phyloP scores from a whole-genome alignment of 768 basidiomycete species.

The Rhodotorula babjevae region DNA sequence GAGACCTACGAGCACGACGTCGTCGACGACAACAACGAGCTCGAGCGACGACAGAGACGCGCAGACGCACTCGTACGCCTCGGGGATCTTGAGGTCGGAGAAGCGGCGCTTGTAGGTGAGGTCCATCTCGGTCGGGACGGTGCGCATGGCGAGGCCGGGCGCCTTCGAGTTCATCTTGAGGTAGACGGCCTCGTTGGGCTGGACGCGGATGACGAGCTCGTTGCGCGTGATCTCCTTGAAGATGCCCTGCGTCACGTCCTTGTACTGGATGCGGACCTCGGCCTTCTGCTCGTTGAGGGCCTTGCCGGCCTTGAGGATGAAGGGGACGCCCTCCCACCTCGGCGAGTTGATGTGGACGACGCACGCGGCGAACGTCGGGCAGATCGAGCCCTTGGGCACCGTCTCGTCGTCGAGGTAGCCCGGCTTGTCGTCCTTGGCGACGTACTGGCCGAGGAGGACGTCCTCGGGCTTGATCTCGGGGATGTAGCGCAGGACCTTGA shows the following conservation, averaged over 20 bases:
- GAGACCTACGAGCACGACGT: neutral
- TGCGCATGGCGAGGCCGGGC: conserved; percentile 82
- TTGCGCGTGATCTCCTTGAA: conserved; percentile 95
- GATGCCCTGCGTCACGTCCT: conserved; percentile 92
- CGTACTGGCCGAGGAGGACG: conserved; percentile 90
- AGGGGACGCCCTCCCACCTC: conserved; percentile 97
- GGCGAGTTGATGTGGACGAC: conserved; percentile 90
- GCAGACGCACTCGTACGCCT: conserved; percentile 64
- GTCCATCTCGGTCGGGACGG: conserved; percentile 95
- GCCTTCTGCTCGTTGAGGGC: conserved; percentile 98
- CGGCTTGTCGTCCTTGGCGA: conserved; percentile 68
- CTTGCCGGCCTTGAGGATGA: conserved; percentile 97
- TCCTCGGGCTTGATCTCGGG: conserved; percentile 71
- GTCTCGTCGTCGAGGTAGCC: conserved; percentile 98
- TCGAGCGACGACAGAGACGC: neutral
- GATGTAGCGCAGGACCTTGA: conserved; percentile 91
- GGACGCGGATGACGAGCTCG: conserved; percentile 94
- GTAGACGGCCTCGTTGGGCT: conserved; percentile 93
- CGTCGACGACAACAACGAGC: no score
- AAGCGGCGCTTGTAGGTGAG: conserved; percentile 95
- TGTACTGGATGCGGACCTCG: conserved; percentile 95
- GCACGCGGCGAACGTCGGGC: conserved; percentile 89
- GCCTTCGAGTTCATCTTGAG: conserved; percentile 94
- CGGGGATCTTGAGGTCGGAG: conserved; percentile 82
- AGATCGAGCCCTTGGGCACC: conserved; percentile 82